Evolutionary conservation across 306 rosid genomes (phyloP).

Genomic region (Pyrus betulifolia): DNA sequence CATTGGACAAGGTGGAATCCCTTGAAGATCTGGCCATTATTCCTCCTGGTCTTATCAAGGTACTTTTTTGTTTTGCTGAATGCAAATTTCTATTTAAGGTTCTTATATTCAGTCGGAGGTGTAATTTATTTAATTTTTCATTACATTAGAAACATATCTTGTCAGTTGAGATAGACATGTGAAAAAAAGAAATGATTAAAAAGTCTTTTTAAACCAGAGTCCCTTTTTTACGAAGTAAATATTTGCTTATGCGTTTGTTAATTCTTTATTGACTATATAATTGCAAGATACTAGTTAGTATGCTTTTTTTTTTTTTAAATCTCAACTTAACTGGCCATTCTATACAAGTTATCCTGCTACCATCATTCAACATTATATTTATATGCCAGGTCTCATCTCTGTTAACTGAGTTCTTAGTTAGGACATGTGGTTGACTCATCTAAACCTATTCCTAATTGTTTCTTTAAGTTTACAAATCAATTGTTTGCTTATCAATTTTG

Average conservation of each 20-base stretch:
- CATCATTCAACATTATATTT: background rate
- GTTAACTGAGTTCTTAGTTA: background rate
- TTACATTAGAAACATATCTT: background rate
- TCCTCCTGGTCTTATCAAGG: constrained; percentile 86
- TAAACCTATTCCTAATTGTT: background rate
- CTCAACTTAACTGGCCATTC: background rate
- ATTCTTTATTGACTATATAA: background rate
- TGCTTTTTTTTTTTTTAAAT: background rate
- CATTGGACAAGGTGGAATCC: constrained; percentile 88
- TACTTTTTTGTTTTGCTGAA: constrained; percentile 1
- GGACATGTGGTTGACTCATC: background rate
- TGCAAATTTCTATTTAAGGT: background rate
- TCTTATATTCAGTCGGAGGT: background rate
- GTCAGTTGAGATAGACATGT: background rate
- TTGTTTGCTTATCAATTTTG: background rate
- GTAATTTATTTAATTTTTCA: background rate
- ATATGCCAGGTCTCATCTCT: background rate
- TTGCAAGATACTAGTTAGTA: background rate
- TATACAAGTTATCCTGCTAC: background rate
- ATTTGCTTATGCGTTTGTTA: background rate
- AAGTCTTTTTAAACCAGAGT: background rate
- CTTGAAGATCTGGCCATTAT: constrained; percentile 81
- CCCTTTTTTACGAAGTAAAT: background rate
- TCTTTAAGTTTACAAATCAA: background rate
- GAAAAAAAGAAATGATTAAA: background rate